These are phyloP conservation scores for Pythium periplocum DNA, from an alignment of 352 stramenopile genomes.

Conservation along the genomic window DNA sequence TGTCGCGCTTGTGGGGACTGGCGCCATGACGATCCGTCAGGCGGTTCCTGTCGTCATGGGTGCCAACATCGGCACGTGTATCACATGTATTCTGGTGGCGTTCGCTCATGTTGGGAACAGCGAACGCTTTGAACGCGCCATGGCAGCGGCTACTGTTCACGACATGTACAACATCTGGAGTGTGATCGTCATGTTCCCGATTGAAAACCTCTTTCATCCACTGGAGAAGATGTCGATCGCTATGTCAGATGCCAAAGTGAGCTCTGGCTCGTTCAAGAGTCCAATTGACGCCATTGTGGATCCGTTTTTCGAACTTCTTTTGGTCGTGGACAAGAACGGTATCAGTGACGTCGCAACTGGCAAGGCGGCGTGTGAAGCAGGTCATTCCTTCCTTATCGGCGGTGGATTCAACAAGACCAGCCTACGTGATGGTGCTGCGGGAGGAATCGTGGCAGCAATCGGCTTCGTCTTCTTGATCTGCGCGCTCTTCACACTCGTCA, in stretches of 20 bases:
- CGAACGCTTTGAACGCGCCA: conserved; percentile 28
- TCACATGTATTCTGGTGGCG: conserved; percentile 75
- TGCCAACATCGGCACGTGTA: conserved; percentile 67
- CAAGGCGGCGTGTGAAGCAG: background rate
- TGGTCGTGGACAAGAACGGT: conserved; percentile 8
- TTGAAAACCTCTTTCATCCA: conserved; percentile 28
- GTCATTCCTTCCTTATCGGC: conserved; percentile 3
- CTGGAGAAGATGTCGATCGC: conserved; percentile 23
- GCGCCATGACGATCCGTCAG: conserved; percentile 36
- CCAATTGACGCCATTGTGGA: conserved; percentile 14
- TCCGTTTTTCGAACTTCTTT: conserved; percentile 2
- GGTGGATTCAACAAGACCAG: conserved; percentile 9
- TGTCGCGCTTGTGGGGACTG: conserved; percentile 33
- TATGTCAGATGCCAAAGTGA: conserved; percentile 2
- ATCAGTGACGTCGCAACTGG: conserved; percentile 5
- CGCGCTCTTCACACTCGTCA: conserved; percentile 19
- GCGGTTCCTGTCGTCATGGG: conserved; percentile 82
- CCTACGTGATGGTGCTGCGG: conserved; percentile 7
- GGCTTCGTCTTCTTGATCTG: conserved; percentile 17
- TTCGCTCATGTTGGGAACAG: conserved; percentile 60
- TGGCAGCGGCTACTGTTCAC: conserved; percentile 15
- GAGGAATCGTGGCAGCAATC: conserved; percentile 13
- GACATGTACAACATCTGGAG: conserved; percentile 68
- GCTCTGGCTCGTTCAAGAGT: conserved; percentile 2
- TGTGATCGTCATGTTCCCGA: conserved; percentile 32